Conservation (phyloP, 371 early-diverging fungal species). For the Blakeslea trispora region DNA sequence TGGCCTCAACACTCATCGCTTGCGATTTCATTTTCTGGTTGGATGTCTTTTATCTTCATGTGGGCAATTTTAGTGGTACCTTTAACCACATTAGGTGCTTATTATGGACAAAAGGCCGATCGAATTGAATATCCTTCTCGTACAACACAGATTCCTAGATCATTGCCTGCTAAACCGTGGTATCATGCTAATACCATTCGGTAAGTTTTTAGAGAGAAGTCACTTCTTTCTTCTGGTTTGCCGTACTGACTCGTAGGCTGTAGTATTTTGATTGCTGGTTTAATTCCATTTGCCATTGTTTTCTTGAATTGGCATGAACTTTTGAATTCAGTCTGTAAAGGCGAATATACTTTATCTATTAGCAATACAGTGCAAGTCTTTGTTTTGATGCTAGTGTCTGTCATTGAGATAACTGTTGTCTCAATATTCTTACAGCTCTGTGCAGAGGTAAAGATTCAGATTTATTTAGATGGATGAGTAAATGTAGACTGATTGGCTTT, state of each 20-base stretch:
- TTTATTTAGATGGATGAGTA: no score
- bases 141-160: slow-evolving; percentile 45
- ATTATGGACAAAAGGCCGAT: slow-evolving; percentile 38
- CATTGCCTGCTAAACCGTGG: slow-evolving; percentile 45
- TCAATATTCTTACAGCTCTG: slow-evolving; percentile 48
- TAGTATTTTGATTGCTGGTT: slow-evolving; percentile 32
- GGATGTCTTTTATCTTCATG: slow-evolving; percentile 29
- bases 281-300: slow-evolving; percentile 46
- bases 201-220: no score
- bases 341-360: slow-evolving; percentile 32
- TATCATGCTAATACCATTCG: slow-evolving; percentile 36
- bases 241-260: no score
- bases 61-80: slow-evolving; percentile 36
- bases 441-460: slow-evolving; percentile 29
- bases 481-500: no score
- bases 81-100: slow-evolving; percentile 38
- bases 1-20: slow-evolving; percentile 48
- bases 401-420: slow-evolving; percentile 33
- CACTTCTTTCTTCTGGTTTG: no score
- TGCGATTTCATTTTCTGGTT: slow-evolving; percentile 44
- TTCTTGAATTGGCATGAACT: slow-evolving; percentile 46
- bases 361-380: slow-evolving; percentile 17
- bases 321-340: slow-evolving; percentile 31
- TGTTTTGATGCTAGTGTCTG: slow-evolving; percentile 21
- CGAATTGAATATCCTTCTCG: slow-evolving; percentile 46